These are phyloP conservation scores for Priceomyces fermenticarens DNA, from an alignment of 805 yeast genomes.

Conservation along the genomic window DNA sequence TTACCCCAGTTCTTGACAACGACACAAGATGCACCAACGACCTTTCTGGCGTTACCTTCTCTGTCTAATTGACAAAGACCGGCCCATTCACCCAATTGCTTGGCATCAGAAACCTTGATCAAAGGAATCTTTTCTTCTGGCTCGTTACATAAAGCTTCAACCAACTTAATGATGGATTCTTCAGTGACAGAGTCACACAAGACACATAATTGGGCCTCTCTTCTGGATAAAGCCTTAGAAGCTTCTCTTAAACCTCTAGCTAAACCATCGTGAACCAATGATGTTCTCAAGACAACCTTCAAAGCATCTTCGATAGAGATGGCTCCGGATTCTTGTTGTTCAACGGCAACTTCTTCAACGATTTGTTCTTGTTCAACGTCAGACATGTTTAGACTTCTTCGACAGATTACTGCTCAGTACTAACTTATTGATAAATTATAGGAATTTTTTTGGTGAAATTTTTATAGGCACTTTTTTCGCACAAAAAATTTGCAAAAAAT, in stretches of 20 bases:
- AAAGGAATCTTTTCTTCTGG: conserved; percentile 95
- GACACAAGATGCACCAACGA: conserved; percentile 99
- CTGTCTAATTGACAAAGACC: conserved; percentile 99
- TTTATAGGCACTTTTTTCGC: neutral
- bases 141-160: conserved; percentile 99
- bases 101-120: conserved; percentile 99
- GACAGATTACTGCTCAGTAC: conserved; percentile 67
- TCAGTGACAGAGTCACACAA: conserved; percentile 98
- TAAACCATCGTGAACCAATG: conserved; percentile 98
- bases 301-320: conserved; percentile 98
- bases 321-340: conserved; percentile 83
- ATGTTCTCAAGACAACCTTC: conserved; percentile 96
- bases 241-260: conserved; percentile 99
- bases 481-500: conserved; percentile 1
- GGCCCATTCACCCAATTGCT: conserved; percentile 99
- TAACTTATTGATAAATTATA: conserved; percentile 10
- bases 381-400: conserved; percentile 85
- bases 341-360: conserved; percentile 80
- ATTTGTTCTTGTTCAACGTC: conserved; percentile 88
- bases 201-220: conserved; percentile 97
- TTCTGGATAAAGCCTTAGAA: conserved; percentile 95
- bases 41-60: conserved; percentile 99
- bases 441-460: conserved; percentile 7
- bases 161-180: conserved; percentile 92
- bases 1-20: conserved; percentile 99